Evolutionary conservation across 1,139 yeast genomes (phyloP).

Genomic region (Geotrichum klebahnii): DNA sequence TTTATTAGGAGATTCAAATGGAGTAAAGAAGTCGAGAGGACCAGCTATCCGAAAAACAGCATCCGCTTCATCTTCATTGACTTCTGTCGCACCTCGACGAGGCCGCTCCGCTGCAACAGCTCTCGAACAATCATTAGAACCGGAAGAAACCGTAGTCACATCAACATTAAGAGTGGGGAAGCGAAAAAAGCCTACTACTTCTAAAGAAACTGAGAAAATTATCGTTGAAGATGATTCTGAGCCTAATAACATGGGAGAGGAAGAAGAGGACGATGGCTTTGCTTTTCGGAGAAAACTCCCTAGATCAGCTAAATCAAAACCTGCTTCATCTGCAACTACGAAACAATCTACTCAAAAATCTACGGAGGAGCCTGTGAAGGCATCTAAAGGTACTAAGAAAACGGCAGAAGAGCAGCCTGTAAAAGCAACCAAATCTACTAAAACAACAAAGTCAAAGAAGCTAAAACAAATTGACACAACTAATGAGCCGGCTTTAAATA

Average conservation of each 20-base stretch:
- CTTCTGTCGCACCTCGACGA: constrained; percentile 5
- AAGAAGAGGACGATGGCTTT: constrained; percentile 28
- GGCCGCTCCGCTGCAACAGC: constrained; percentile 4
- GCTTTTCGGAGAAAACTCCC: constrained; percentile 22
- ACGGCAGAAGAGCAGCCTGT: constrained; percentile 3
- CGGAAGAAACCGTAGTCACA: neutral
- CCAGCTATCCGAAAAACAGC: constrained; percentile 11
- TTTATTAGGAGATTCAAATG: neutral
- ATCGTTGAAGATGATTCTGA: constrained; percentile 6
- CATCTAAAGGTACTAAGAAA: constrained; percentile 4
- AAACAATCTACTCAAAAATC: constrained; percentile 3
- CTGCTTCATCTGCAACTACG: constrained; percentile 13
- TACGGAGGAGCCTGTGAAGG: constrained; percentile 11
- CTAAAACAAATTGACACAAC: neutral
- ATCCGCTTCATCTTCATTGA: neutral
- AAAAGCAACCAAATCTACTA: constrained; percentile 9
- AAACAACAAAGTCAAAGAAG: neutral
- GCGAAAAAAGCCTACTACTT: neutral
- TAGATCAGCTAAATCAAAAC: neutral
- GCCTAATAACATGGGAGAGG: constrained; percentile 1
- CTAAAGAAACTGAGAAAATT: neutral
- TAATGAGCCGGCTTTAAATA: neutral
- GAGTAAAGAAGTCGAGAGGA: constrained; percentile 2
- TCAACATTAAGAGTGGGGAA: constrained; percentile 5
- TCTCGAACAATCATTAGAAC: neutral